Base-by-base conservation (phyloP, 371 early-diverging fungal genomes). In the Mortierella sp. region DNA sequence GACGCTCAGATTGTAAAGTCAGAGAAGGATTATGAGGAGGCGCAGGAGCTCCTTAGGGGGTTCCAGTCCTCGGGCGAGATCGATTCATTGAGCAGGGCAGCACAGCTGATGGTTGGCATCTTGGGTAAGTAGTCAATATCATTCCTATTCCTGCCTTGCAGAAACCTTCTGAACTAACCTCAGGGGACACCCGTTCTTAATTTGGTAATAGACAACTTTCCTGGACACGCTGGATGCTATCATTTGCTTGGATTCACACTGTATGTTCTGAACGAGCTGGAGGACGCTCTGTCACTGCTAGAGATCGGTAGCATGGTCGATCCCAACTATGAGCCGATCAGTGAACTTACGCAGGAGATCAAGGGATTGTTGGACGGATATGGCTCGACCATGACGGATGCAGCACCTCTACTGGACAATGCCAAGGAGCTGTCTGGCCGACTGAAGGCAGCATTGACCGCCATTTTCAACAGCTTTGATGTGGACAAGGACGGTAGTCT, bases 181-280 rank as follows among this genome's bases (percentile, higher is more conserved):
- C n/a, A n/a, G n/a, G n/a, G n/a, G n/a, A n/a, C n/a, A n/a, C n/a
- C n/a, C n/a, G 26, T 30, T 26, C 8, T 44, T 6, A 31, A 19
- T 19, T 12, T 65, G n/a, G n/a, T n/a, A n/a, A n/a, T n/a, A 85
- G 88, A 86, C 37, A 64, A 82, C 32, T 83, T 84, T 34, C 88
- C 88, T 31, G 78, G 65, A 4, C 80, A 86, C 70, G 86, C 84
- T 41, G 88, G 86, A 41, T 85, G 85, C 51, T 88, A 88, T 63
- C 82, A 85, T 65, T 64, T 88, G 24, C 70, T 88, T 27, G 83
- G 80, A 19, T 84, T 83, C 54, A 80, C 86, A 17, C 68, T 86
- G 14, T 84, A 76, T 54, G 82, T 84, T 1, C 56, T 86, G 49
- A 86, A 86, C 50, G 78, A 78, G 23, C 69, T 85, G 3, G 82